These are phyloP conservation scores for Boletus bicolor DNA, from an alignment of 768 basidiomycete genomes.

Conservation along the genomic window DNA sequence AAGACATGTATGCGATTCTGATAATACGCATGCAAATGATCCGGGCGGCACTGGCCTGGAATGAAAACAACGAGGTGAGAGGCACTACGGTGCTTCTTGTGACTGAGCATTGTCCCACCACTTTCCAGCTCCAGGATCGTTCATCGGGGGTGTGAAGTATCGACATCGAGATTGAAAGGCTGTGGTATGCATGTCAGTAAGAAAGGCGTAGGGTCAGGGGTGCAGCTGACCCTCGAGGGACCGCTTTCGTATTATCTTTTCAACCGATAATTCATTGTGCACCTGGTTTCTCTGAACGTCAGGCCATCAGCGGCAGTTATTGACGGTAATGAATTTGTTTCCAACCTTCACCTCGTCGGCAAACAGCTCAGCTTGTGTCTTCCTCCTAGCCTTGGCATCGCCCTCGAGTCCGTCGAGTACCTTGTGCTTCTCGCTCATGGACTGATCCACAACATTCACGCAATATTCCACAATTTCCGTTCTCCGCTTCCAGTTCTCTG, in stretches of 20 bases:
- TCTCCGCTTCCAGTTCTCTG: constrained; percentile 70
- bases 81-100: constrained; percentile 33
- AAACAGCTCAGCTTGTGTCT: constrained; percentile 54
- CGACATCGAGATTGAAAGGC: constrained; percentile 78
- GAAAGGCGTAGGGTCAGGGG: constrained; percentile 17
- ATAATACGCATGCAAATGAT: constrained; percentile 11
- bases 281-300: constrained; percentile 62
- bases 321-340: constrained; percentile 29
- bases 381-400: constrained; percentile 46
- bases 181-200: constrained; percentile 33
- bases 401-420: constrained; percentile 40
- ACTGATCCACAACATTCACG: constrained; percentile 63
- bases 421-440: constrained; percentile 53
- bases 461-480: constrained; percentile 76
- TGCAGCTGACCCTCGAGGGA: constrained; percentile 61
- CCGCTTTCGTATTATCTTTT: constrained; percentile 66
- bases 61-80: constrained; percentile 32
- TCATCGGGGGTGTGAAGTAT: constrained; percentile 67
- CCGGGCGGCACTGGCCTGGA: constrained; percentile 9
- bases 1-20: constrained; percentile 14
- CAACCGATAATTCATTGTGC: constrained; percentile 69
- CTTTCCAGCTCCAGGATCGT: constrained; percentile 53
- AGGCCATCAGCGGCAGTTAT: constrained; percentile 28
- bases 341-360: constrained; percentile 71
- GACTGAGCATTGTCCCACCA: constrained; percentile 49